phyloP scores from a whole-genome alignment of 2,329 filamentous ascomycete genomes.

The Aspergillus glaucus region DNA sequence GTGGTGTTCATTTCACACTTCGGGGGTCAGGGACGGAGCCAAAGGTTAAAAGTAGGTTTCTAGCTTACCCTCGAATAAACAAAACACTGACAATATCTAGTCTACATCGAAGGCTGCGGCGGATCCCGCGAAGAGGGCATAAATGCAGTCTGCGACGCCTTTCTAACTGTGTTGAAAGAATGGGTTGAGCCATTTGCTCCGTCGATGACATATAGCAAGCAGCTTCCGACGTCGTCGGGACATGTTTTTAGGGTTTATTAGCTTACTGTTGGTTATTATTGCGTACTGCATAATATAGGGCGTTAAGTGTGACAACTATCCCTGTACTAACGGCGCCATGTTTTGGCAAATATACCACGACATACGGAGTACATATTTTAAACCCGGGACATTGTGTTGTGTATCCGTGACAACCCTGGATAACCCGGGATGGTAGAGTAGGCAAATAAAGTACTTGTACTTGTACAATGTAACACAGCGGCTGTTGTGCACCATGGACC shows the following conservation, averaged over 20 bases:
- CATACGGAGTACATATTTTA: too few relatives aligned
- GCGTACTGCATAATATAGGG: too few relatives aligned
- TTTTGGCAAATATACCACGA: too few relatives aligned
- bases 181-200: conserved; percentile 36
- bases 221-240: conserved; percentile 34
- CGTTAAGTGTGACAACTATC: too few relatives aligned
- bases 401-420: too few relatives aligned
- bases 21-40: conserved; percentile 60
- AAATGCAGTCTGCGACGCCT: conserved; percentile 31
- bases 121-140: conserved; percentile 29
- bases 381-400: too few relatives aligned
- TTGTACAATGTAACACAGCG: too few relatives aligned
- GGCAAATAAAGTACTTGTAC: too few relatives aligned
- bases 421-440: too few relatives aligned
- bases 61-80: neutral
- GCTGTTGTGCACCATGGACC: too few relatives aligned
- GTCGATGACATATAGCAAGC: conserved; percentile 29
- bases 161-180: conserved; percentile 30
- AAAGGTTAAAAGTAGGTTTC: conserved; percentile 55
- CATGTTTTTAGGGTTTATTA: conserved; percentile 20
- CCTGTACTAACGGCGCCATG: too few relatives aligned
- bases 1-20: conserved; percentile 52
- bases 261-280: too few relatives aligned
- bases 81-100: conserved; percentile 14
- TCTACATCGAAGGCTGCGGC: conserved; percentile 39